Base-by-base conservation (phyloP, 1,284 basidiomycete species). In the Irpex rosettiformis region DNA sequence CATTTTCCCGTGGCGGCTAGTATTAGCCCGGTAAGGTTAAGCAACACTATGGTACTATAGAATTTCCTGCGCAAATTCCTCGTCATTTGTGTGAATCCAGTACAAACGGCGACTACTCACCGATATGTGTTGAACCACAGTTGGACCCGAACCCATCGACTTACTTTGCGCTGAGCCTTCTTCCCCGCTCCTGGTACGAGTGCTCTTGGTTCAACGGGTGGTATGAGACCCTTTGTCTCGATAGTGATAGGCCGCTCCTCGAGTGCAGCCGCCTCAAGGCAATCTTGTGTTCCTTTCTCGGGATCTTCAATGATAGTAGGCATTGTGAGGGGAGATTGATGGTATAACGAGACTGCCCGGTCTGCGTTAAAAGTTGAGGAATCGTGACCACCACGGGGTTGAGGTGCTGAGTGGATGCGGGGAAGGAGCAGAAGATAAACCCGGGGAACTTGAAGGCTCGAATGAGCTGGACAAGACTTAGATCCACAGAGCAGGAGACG, bases 111-210 rank as follows among this genome's bases (percentile, higher is more conserved):
- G 21, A 55, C 48, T 29, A 70, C 73, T 58, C 69, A 84, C 81
- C 85, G 75, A 64, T 85, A 85, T 4, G 84, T 85, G 66, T 86
- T 87, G 68, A 84, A 86, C 83, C 85, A 87, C 30, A 88, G 70
- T 61, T 76, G 77, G 64, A 84, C 81, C 37, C 74, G 72, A 59
- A 82, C 73, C 79, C 79, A 79, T 47, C 75, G 73, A 61, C 75
- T 71, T 22, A 67, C 64, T 55, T 61, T 66, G 53, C 70, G 67
- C 52, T 64, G 64, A 7, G 62, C 61, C 45, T 69, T 65, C 58
- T 67, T 65, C 33, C 33, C 33, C 10, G 33, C 33, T 22, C 58
- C 27, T n/a, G 59, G 54, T 7, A 63, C 54, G 8, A 63, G 28
- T 2, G 59, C 62, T 54, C 66, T 70, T 55, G 48, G 1, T 58